phyloP scores from a whole-genome alignment of 1,284 basidiomycete genomes.

The Pseudozyma sp. region DNA sequence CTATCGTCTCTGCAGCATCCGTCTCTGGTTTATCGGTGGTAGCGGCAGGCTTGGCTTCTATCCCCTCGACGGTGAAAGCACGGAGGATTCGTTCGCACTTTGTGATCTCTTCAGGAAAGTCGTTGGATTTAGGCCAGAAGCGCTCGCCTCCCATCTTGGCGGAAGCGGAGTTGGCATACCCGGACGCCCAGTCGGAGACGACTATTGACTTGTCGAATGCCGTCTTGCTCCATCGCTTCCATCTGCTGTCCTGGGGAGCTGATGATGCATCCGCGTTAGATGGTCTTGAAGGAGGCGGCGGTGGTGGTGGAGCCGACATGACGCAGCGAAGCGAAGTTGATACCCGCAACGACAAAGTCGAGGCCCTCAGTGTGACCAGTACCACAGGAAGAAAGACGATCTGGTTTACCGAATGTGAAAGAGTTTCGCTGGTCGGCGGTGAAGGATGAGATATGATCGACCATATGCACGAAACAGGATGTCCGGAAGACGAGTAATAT shows the following conservation, averaged over 20 bases:
- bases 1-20: conserved; percentile 61
- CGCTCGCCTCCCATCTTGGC: conserved; percentile 71
- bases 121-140: conserved; percentile 73
- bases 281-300: conserved; percentile 2
- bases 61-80: conserved; percentile 59
- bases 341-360: background rate
- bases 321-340: background rate
- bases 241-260: conserved; percentile 28
- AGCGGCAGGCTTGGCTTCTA: conserved; percentile 47
- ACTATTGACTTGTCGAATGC: conserved; percentile 60
- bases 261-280: conserved; percentile 4
- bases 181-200: conserved; percentile 63
- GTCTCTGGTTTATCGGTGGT: conserved; percentile 11
- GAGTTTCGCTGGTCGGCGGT: no score
- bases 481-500: no score
- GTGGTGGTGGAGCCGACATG: conserved; percentile 14
- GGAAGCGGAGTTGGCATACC: conserved; percentile 61
- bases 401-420: no score
- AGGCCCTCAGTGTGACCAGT: no score
- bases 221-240: conserved; percentile 47
- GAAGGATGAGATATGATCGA: no score
- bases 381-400: background rate
- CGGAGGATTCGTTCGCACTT: conserved; percentile 72
- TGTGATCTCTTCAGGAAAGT: conserved; percentile 72
- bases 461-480: no score